Base-by-base conservation (phyloP, 176 grass and related monocot species). In the Rhipidocladum racemiflorum region DNA sequence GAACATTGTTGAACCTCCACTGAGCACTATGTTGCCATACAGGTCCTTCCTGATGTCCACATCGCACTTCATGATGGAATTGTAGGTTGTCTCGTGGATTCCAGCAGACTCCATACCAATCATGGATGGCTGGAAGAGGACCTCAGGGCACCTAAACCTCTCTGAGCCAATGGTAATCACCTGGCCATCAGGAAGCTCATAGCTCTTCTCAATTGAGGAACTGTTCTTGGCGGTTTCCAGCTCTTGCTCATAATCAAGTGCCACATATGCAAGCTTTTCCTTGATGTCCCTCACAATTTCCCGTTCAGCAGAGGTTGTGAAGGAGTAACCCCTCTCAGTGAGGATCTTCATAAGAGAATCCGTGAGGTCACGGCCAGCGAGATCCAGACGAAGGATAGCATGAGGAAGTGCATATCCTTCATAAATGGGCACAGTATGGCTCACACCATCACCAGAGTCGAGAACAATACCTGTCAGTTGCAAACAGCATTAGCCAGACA, bases 271-370 rank as follows among this genome's bases (percentile, higher is more conserved):
- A n/a, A 87, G 85, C 63, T 87, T 82, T 42, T 87, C 85, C 54
- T 87, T 87, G 70, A 87, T 83, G 72, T 87, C 85, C 23, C 85
- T 87, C 11, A 77, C 85, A 77, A 87, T 87, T 68, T 87, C 79
- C 60, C 72, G 78, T 45, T 82, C 79, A 0, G 77, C 72, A 43
- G 79, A 29, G 32, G 79, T 87, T 11, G 79, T 76, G 85, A 87
- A 77, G 0, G 85, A 68, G 70, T 87, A 70, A 53, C 79, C 85
- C 21, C 85, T 63, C 63, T 87, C 85, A 13, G 85, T 87, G 44
- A 87, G 62, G 72, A 75, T 70, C 72, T 75, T 83, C 79, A 68
- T 87, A 0, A 87, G 72, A 48, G 53, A 61, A 40, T 87, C 85
- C 0, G 79, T 87, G 11, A 87, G 61, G 44, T 87, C 72, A 77